Conservation (phyloP, 495 filamentous ascomycete genomes). For the Lophium mytilinum region DNA sequence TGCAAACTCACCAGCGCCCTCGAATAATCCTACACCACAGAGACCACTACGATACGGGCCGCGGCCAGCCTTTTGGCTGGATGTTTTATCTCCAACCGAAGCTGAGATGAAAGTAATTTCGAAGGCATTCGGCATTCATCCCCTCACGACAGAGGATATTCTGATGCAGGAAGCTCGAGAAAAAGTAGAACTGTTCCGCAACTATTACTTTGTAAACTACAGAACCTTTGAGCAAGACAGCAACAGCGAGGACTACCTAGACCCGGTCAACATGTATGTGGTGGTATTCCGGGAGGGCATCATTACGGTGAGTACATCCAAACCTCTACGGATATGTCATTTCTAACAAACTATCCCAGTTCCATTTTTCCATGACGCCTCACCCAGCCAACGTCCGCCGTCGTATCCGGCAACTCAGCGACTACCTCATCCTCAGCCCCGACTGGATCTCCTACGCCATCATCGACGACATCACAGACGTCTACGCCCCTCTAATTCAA, state of each 20-base stretch:
- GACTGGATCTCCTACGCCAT: conserved; percentile 98
- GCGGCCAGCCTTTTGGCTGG: conserved; percentile 91
- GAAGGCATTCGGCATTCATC: conserved; percentile 91
- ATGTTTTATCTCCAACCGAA: conserved; percentile 83
- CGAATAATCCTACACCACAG: conserved; percentile 20
- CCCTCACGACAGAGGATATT: conserved; percentile 91
- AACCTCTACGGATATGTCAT: neutral
- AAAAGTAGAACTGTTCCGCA: conserved; percentile 93
- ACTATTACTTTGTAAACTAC: conserved; percentile 98
- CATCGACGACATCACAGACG: conserved; percentile 97
- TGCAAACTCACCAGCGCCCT: conserved; percentile 7
- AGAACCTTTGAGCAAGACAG: conserved; percentile 92
- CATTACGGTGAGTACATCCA: conserved; percentile 45
- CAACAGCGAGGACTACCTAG: conserved; percentile 77
- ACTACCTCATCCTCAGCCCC: conserved; percentile 84
- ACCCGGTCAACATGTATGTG: conserved; percentile 95
- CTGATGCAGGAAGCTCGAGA: conserved; percentile 94
- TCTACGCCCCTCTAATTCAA: conserved; percentile 83
- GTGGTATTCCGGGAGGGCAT: conserved; percentile 95
- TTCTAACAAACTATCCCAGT: conserved; percentile 31
- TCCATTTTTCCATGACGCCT: conserved; percentile 88
- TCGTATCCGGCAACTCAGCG: conserved; percentile 84
- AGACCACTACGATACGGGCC: conserved; percentile 71
- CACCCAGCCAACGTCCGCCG: conserved; percentile 93
- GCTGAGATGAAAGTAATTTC: conserved; percentile 86